phyloP scores from a whole-genome alignment of 2,329 filamentous ascomycete genomes.

The Xylariaceae sp. region DNA sequence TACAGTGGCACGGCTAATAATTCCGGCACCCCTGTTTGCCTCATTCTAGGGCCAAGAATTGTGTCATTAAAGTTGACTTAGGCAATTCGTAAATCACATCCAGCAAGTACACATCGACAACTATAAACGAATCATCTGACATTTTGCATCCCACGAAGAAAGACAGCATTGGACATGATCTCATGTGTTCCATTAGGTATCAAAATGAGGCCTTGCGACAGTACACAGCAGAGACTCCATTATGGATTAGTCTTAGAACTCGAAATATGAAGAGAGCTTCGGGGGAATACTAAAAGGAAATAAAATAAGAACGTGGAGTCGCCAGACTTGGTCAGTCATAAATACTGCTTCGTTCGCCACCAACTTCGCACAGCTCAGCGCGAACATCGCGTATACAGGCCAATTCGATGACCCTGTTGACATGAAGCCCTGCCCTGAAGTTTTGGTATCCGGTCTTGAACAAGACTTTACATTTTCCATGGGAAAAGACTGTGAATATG shows the following conservation, averaged over 20 bases:
- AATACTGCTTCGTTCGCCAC: conserved; percentile 35
- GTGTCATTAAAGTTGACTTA: too few species aligned
- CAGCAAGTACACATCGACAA: too few species aligned
- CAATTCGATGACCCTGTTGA: conserved; percentile 4
- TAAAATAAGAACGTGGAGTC: conserved; percentile 38
- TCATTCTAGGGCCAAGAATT: too few species aligned
- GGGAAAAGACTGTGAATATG: conserved; percentile 7
- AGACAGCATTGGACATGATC: background rate
- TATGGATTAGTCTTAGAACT: conserved; percentile 34
- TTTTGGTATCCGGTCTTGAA: conserved; percentile 20
- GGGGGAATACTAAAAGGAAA: conserved; percentile 42
- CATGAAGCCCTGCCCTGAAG: conserved; percentile 19
- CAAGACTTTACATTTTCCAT: conserved; percentile 11
- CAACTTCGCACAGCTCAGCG: conserved; percentile 17
- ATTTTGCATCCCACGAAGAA: too few species aligned
- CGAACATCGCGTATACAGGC: too few species aligned
- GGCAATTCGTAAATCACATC: too few species aligned
- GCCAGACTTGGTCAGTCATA: conserved; percentile 25
- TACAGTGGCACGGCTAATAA: too few species aligned
- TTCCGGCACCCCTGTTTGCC: too few species aligned
- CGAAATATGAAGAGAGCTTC: conserved; percentile 30
- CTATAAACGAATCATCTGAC: too few species aligned
- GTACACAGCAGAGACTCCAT: conserved; percentile 27
- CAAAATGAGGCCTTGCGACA: conserved; percentile 32
- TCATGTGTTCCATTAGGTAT: conserved; percentile 35